Percentiles rank a stretch among this genome's conserved stretches.
Conservation (phyloP, 257 asterid species). For the Solanum stenotomum region DNA sequence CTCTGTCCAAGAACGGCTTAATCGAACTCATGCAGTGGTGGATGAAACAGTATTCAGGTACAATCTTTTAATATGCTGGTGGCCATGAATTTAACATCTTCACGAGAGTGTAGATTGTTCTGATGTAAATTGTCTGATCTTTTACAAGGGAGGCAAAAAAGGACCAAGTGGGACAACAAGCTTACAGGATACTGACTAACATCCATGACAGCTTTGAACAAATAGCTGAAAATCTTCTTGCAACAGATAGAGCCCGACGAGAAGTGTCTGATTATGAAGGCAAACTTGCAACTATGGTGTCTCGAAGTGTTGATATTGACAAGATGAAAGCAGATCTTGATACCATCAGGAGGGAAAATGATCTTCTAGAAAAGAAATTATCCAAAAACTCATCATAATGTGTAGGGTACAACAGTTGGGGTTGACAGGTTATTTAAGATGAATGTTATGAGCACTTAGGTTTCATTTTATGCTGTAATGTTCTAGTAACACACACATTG, state of each 20-base stretch:
- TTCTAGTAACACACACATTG: neutral
- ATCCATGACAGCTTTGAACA: constrained; percentile 67
- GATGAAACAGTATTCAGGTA: constrained; percentile 72
- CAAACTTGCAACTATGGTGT: constrained; percentile 38
- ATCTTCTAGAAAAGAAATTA: constrained; percentile 28
- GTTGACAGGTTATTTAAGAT: neutral
- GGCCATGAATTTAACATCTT: neutral
- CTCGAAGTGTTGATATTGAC: constrained; percentile 45
- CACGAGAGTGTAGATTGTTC: neutral
- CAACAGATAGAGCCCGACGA: constrained; percentile 51
- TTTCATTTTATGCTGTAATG: neutral
- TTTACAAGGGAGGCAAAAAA: constrained; percentile 68
- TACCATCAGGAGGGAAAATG: constrained; percentile 58
- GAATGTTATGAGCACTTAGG: neutral
- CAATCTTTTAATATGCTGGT: neutral
- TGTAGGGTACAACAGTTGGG: neutral
- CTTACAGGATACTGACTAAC: constrained; percentile 44
- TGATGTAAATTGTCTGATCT: neutral
- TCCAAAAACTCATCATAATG: neutral
- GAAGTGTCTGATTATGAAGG: constrained; percentile 56
- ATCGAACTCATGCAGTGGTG: constrained; percentile 59
- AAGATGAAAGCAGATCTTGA: constrained; percentile 63
- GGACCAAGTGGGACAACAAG: constrained; percentile 54
- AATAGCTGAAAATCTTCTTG: constrained; percentile 50
- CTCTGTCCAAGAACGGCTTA: constrained; percentile 67